Percentiles rank a stretch among this genome's conserved stretches.
Evolutionary conservation across 73 alveolate species (phyloP).

Genomic region (Stentor roeselii): DNA sequence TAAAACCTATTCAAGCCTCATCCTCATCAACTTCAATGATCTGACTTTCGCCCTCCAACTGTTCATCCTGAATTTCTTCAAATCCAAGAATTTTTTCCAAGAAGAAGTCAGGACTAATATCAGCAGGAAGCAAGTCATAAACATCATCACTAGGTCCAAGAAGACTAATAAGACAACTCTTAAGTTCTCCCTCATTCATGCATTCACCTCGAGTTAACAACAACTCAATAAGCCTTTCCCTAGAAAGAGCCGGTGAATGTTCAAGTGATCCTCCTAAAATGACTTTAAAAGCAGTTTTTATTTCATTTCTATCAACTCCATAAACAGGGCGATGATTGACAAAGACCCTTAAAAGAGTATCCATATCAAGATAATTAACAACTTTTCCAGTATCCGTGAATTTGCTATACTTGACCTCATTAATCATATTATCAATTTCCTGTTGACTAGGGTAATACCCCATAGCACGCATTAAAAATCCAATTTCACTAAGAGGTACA

Average conservation of each 20-base stretch:
- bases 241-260: slow-evolving; percentile 38
- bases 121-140: slow-evolving; percentile 55
- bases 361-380: slow-evolving; percentile 82
- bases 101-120: slow-evolving; percentile 52
- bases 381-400: slow-evolving; percentile 89
- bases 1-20: too few species aligned
- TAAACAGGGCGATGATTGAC: slow-evolving; percentile 97
- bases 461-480: slow-evolving; percentile 92
- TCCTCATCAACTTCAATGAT: too few species aligned
- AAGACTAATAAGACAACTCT: slow-evolving; percentile 59
- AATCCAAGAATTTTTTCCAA: slow-evolving; percentile 55
- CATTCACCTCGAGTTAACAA: slow-evolving; percentile 77
- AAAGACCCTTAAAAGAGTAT: slow-evolving; percentile 88
- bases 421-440: slow-evolving; percentile 93
- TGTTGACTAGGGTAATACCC: slow-evolving; percentile 97
- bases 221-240: slow-evolving; percentile 72
- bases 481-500: slow-evolving; percentile 89
- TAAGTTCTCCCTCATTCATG: slow-evolving; percentile 69
- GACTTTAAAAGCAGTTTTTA: slow-evolving; percentile 80
- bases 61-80: slow-evolving; percentile 61
- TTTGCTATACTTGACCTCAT: slow-evolving; percentile 93
- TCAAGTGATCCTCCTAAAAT: slow-evolving; percentile 49
- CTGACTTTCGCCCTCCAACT: slow-evolving; percentile 38
- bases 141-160: slow-evolving; percentile 55
- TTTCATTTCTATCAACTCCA: slow-evolving; percentile 89